Conservation (phyloP, 2,329 filamentous ascomycete genomes). For the Diplodia intermedia region DNA sequence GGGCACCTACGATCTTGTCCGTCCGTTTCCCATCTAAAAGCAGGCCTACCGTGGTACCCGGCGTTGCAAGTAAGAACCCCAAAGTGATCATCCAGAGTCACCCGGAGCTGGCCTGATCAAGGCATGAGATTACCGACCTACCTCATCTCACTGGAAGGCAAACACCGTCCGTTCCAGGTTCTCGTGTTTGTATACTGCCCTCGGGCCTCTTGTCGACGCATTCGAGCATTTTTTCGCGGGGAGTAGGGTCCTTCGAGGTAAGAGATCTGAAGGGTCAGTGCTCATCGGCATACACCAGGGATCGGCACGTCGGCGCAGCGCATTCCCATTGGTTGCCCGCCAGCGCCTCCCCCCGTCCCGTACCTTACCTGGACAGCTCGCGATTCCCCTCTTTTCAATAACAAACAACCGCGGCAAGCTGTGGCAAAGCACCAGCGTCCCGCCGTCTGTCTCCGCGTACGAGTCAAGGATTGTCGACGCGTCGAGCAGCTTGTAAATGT, state of each 20-base stretch:
- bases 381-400: not conserved
- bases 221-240: not conserved
- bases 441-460: too few relatives aligned
- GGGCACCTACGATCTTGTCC: not conserved
- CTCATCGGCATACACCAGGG: not conserved
- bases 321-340: not conserved
- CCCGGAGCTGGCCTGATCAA: not conserved
- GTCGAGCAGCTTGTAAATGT: slow-evolving; percentile 4
- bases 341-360: not conserved
- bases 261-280: not conserved
- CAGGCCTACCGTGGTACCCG: not conserved
- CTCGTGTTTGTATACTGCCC: not conserved
- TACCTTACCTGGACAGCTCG: not conserved
- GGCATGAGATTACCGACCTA: not conserved
- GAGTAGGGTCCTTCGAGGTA: not conserved
- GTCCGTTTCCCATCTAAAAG: not conserved
- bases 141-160: not conserved
- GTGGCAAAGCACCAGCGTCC: not conserved
- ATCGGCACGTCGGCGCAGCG: not conserved
- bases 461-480: not conserved
- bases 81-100: not conserved
- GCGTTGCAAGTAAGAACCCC: not conserved
- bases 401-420: not conserved
- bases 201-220: not conserved
- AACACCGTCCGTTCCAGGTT: not conserved